These are phyloP conservation scores for Eimeria necatrix DNA, from an alignment of 169 alveolate species.

Conservation along the genomic window DNA sequence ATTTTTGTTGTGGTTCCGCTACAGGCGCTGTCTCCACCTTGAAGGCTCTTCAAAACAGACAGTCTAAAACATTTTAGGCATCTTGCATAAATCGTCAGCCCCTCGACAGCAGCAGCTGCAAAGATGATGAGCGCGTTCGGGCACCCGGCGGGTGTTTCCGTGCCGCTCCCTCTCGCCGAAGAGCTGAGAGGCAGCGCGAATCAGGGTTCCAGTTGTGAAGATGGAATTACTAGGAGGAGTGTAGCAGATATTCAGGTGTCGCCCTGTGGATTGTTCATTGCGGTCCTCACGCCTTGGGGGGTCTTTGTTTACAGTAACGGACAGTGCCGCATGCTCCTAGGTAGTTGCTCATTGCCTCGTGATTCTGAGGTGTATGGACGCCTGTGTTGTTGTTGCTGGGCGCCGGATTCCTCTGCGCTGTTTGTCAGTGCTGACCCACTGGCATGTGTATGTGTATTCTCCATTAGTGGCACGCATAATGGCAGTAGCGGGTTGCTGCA, in stretches of 20 bases:
- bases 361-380: conserved; percentile 59
- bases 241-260: conserved; percentile 53
- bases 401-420: conserved; percentile 39
- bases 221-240: neutral
- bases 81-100: neutral
- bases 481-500: conserved; percentile 27
- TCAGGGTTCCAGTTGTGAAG: neutral
- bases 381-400: conserved; percentile 65
- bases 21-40: conserved; percentile 55
- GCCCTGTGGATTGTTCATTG: conserved; percentile 49
- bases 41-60: neutral
- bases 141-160: conserved; percentile 30
- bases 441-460: conserved; percentile 61
- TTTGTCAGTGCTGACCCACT: conserved; percentile 64
- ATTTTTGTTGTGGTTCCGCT: neutral
- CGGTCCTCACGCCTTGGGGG: conserved; percentile 57
- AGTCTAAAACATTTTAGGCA: neutral
- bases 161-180: conserved; percentile 4
- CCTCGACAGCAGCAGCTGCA: neutral
- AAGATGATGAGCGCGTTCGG: conserved; percentile 50
- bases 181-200: neutral
- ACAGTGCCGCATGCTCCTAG: conserved; percentile 57
- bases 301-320: conserved; percentile 52
- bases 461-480: conserved; percentile 7
- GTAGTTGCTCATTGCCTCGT: conserved; percentile 20